Base-by-base conservation (phyloP, 2,329 filamentous ascomycete genomes). In the Diatrype stigma region DNA sequence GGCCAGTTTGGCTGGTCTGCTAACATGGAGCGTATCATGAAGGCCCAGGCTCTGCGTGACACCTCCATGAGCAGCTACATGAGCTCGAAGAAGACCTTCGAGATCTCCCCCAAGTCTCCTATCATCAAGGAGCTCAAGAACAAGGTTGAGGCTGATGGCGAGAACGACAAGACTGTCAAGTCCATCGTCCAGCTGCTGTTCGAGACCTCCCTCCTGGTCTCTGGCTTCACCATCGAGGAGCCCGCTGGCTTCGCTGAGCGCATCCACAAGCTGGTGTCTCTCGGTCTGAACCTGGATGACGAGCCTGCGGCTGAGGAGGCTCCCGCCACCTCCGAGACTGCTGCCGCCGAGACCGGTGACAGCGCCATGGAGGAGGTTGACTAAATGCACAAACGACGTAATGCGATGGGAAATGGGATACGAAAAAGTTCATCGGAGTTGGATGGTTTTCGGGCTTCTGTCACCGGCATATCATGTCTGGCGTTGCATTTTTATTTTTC, bases 1-100 rank as follows among this genome's bases (percentile, higher is more conserved):
- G 94, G 94, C 70, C 94, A 97, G 80, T 99, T 99, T 76, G 94
- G 94, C 78, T 99, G 94, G 94, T 97, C 93, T 52, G 94, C 94
- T 72, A 99, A 99, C 86, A 99, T 99, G 94, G 94, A 99, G 85
- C 94, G 94, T 82, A 99, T 99, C 86, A 99, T 99, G 94, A 99
- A 99, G 88, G 94, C 94, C 26, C 94, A 99, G 83, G 94, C 94
- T 70, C 93, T 99, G 69, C 94, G 94, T 80, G 94, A 99, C 80
- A 99, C 94, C 64, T 96, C 92, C 68, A 99, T 99, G 94, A 90
- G 85, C 78, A 96, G 90, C 67, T 99, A 99, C 89, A 99, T 99
- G 94, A 95, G 90, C 62, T 97, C 93, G 73, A 99, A 99, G 92
- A 99, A 99, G 90, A 99, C 94, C 30, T 97, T 99, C 65, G 94